These are phyloP conservation scores for Aspergillus costaricaensis DNA, from an alignment of 2,329 filamentous ascomycete species.

Conservation along the genomic window DNA sequence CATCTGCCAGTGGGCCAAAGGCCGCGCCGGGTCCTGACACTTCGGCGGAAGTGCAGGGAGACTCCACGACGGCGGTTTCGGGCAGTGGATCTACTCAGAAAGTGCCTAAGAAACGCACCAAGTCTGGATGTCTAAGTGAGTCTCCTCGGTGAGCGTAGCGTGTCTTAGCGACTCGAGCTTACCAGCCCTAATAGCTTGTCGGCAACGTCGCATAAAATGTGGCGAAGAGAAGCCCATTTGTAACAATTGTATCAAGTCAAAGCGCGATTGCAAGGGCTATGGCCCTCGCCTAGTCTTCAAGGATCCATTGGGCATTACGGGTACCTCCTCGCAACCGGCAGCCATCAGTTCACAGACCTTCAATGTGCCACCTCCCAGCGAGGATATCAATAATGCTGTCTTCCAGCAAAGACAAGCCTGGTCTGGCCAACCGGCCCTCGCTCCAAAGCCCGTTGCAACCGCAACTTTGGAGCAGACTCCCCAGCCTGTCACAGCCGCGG, in stretches of 20 bases:
- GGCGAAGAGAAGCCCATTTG: conserved; percentile 70
- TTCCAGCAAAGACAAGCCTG: conserved; percentile 27
- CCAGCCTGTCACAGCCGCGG: conserved; percentile 8
- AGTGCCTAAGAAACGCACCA: conserved; percentile 69
- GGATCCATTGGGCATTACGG: conserved; percentile 40
- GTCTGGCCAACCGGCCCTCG: conserved; percentile 36
- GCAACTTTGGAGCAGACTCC: conserved; percentile 14
- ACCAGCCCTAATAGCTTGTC: conserved; percentile 66
- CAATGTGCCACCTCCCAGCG: conserved; percentile 21
- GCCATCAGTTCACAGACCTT: conserved; percentile 16
- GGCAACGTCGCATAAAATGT: conserved; percentile 94
- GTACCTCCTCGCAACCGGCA: conserved; percentile 25
- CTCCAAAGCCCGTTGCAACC: conserved; percentile 31
- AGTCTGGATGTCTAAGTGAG: conserved; percentile 88
- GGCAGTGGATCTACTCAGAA: conserved; percentile 27
- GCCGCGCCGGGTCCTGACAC: conserved; percentile 9
- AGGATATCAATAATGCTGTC: conserved; percentile 24
- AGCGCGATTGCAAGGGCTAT: conserved; percentile 49
- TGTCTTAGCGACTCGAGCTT: conserved; percentile 7
- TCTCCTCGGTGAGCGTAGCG: conserved; percentile 30
- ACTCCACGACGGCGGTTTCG: conserved; percentile 15
- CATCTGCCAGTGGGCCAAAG: conserved; percentile 5
- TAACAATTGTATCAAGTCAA: conserved; percentile 51
- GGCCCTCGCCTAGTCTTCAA: conserved; percentile 46
- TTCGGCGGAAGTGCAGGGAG: conserved; percentile 1